phyloP scores from a whole-genome alignment of 345 rosid genomes.

The Boechera divaricarpa region DNA sequence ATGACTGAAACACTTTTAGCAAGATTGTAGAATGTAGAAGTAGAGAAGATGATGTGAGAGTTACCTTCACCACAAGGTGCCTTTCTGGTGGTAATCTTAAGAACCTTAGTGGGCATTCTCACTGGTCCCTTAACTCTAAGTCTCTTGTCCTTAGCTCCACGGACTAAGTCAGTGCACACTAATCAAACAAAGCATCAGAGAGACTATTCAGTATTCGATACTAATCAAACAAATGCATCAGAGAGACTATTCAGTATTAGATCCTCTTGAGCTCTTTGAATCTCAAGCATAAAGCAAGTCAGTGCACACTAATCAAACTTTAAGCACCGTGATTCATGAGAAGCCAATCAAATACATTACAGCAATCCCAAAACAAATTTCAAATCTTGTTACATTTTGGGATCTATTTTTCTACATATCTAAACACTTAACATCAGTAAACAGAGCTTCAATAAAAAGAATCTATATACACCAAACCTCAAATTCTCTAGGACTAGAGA shows the following conservation, averaged over 20 bases:
- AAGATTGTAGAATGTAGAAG: background rate
- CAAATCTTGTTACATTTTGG: background rate
- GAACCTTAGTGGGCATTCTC: slow-evolving; percentile 71
- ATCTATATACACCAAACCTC: background rate
- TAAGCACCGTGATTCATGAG: background rate
- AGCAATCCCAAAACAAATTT: background rate
- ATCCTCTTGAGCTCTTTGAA: background rate
- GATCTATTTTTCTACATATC: background rate
- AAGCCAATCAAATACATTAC: background rate
- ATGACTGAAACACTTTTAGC: no score
- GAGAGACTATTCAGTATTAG: background rate
- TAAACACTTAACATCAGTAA: no score
- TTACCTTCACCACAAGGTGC: slow-evolving; percentile 76
- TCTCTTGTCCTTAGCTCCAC: slow-evolving; percentile 67
- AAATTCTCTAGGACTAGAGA: background rate
- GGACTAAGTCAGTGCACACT: slow-evolving; percentile 66
- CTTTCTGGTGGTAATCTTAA: slow-evolving; percentile 63
- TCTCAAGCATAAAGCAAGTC: background rate
- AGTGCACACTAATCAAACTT: no score
- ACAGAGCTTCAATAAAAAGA: background rate
- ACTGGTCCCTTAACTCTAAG: slow-evolving; percentile 65
- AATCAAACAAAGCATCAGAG: background rate
- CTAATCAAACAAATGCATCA: slow-evolving; percentile 34
- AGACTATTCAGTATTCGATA: slow-evolving; percentile 11
- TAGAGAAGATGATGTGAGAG: background rate